phyloP scores from a whole-genome alignment of 352 stramenopile species.

The Thalassiosira livingstoniorum region DNA sequence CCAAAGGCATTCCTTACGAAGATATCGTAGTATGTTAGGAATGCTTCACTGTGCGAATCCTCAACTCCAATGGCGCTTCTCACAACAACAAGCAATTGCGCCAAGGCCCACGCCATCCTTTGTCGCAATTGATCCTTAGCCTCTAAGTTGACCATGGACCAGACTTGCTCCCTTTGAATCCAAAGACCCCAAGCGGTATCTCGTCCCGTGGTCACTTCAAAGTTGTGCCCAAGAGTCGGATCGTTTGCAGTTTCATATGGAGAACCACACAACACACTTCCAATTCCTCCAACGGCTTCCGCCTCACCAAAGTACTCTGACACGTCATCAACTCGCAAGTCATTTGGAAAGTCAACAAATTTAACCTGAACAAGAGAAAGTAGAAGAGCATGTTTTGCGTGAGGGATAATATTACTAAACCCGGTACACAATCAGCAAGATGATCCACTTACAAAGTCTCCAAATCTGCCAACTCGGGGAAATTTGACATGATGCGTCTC shows the following conservation, averaged over 20 bases:
- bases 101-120: constrained; percentile 82
- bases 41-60: constrained; percentile 68
- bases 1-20: constrained; percentile 70
- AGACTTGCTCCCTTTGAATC: constrained; percentile 56
- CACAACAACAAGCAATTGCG: constrained; percentile 71
- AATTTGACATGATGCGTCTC: constrained; percentile 43
- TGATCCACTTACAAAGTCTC: too few species aligned
- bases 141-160: constrained; percentile 60
- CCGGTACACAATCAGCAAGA: too few species aligned
- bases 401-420: too few species aligned
- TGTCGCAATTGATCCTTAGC: constrained; percentile 83
- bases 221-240: constrained; percentile 48
- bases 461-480: constrained; percentile 20
- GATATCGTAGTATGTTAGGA: constrained; percentile 83
- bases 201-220: constrained; percentile 43
- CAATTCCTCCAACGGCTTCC: constrained; percentile 11
- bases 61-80: constrained; percentile 33
- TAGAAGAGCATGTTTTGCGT: too few species aligned
- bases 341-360: constrained; percentile 63
- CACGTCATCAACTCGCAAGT: constrained; percentile 46
- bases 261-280: constrained; percentile 64
- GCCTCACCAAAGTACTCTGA: constrained; percentile 3
- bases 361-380: constrained; percentile 13
- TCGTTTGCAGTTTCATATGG: constrained; percentile 65
- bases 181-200: constrained; percentile 53